These are phyloP conservation scores for Aspergillus clavatus DNA, from an alignment of 2,329 filamentous ascomycete species.

Conservation along the genomic window DNA sequence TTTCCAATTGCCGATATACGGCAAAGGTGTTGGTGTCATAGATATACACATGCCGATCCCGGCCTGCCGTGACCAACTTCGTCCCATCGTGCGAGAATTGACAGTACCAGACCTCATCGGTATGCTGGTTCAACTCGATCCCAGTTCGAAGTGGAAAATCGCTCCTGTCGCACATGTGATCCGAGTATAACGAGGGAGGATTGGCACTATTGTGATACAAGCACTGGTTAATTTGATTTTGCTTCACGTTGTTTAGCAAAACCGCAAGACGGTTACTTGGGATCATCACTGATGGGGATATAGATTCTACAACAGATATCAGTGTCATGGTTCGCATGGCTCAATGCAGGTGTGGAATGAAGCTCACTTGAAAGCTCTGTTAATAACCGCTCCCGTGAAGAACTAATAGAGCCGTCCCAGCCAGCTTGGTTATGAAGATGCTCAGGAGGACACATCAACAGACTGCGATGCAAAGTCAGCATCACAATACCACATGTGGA, in stretches of 20 bases:
- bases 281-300: constrained; percentile 95
- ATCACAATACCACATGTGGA: not conserved
- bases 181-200: constrained; percentile 79
- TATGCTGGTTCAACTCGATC: constrained; percentile 66
- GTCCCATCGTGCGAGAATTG: constrained; percentile 84
- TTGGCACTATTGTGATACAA: constrained; percentile 78
- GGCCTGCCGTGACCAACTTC: constrained; percentile 75
- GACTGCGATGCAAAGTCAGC: constrained; percentile 43
- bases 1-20: constrained; percentile 57
- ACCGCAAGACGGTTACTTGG: constrained; percentile 82
- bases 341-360: not conserved
- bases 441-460: constrained; percentile 83
- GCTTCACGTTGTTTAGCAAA: constrained; percentile 77
- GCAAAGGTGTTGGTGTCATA: constrained; percentile 72
- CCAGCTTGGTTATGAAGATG: constrained; percentile 71
- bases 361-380: constrained; percentile 75
- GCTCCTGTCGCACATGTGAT: constrained; percentile 75
- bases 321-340: constrained; percentile 17
- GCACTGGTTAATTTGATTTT: constrained; percentile 75
- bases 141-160: constrained; percentile 72
- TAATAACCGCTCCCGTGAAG: constrained; percentile 69
- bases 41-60: constrained; percentile 69
- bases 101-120: constrained; percentile 85
- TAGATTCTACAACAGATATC: constrained; percentile 57
- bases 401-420: constrained; percentile 77